Base-by-base conservation (phyloP, 2,329 filamentous ascomycete species). In the Neofusicoccum parvum region DNA sequence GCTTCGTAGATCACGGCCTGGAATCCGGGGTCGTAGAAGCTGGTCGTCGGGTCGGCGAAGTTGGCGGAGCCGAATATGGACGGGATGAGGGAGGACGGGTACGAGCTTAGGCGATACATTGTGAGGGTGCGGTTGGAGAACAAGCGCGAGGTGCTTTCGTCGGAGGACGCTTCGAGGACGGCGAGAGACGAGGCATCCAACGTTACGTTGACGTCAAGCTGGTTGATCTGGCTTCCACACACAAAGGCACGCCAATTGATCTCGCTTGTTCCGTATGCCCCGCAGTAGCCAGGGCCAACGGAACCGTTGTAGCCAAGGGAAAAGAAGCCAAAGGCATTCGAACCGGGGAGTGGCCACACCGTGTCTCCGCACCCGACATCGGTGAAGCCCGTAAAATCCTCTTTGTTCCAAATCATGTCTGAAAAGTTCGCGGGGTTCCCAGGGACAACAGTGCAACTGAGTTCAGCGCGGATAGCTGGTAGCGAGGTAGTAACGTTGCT, bases 21-120 rank as follows among this genome's bases (percentile, higher is more conserved):
- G 10, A 58, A 58, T n/a, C n/a, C 23, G 11, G 54, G 39, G 54
- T 58, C 54, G 37, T 39, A 58, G 20, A 58, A 32, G 14, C 50
- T 36, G 17, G 32, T 27, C 5, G 12, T 23, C 5, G n/a, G 5
- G 3, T 11, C n/a, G 27, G 5, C 50, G 37, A 45, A 58, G 39
- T 15, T 32, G 5, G 17, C 37, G 17, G 32, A 41, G 51, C 54
- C 54, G 7, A 45, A 43, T 5, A 45, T 27, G 17, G 54, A 45
- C 15, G 50, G 34, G 10, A 54, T 54, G n/a, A 54, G 11, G 12
- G 12, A 23, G 9, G 32, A 17, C 2, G 50, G 50, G 10, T 37
- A 54, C 23, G n/a, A 34, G 27, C 5, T 32, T 32, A 32, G 27
- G 32, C 39, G 37, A 11, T 17, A 14, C 17, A 14, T 17, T 17